These are phyloP conservation scores for Chalaropsis thielavioides DNA, from an alignment of 2,329 filamentous ascomycete genomes.

Conservation along the genomic window DNA sequence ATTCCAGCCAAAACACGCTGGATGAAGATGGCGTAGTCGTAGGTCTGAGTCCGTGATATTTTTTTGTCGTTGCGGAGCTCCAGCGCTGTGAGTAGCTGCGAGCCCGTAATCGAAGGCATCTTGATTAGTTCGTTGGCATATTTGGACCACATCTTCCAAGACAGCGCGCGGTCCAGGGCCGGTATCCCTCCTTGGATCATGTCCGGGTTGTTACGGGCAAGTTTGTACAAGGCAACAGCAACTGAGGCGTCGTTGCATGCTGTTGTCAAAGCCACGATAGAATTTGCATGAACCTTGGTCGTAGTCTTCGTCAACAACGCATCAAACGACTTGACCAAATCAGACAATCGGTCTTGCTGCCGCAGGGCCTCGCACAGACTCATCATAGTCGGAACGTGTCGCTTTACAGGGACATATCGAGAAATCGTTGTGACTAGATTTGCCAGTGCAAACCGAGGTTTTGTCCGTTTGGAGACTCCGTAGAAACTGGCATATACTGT, in stretches of 20 bases:
- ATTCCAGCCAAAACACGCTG: conserved; percentile 7
- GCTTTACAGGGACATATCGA: conserved; percentile 7
- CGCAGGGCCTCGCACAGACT: conserved; percentile 18
- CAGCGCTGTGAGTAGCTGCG: conserved; percentile 8
- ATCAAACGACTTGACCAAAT: conserved; percentile 18
- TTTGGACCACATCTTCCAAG: conserved; percentile 25
- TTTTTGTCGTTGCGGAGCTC: conserved; percentile 7
- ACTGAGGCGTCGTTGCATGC: conserved; percentile 21
- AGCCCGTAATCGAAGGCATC: not conserved
- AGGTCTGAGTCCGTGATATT: conserved; percentile 1
- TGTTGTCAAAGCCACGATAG: conserved; percentile 15
- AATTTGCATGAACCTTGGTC: conserved; percentile 6
- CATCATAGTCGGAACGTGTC: conserved; percentile 14
- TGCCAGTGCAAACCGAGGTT: conserved; percentile 6
- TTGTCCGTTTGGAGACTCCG: not conserved
- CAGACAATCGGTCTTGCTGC: conserved; percentile 16
- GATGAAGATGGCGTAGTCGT: conserved; percentile 12
- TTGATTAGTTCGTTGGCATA: conserved; percentile 25
- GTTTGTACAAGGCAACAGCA: conserved; percentile 21
- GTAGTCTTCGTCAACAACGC: conserved; percentile 5
- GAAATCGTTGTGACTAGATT: conserved; percentile 11
- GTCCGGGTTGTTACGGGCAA: conserved; percentile 10
- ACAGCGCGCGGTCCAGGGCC: conserved; percentile 21
- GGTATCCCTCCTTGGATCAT: conserved; percentile 12
- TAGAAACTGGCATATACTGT: conserved; percentile 2